These are phyloP conservation scores for Trametes versicolor DNA, from an alignment of 1,284 basidiomycete species.

Conservation along the genomic window DNA sequence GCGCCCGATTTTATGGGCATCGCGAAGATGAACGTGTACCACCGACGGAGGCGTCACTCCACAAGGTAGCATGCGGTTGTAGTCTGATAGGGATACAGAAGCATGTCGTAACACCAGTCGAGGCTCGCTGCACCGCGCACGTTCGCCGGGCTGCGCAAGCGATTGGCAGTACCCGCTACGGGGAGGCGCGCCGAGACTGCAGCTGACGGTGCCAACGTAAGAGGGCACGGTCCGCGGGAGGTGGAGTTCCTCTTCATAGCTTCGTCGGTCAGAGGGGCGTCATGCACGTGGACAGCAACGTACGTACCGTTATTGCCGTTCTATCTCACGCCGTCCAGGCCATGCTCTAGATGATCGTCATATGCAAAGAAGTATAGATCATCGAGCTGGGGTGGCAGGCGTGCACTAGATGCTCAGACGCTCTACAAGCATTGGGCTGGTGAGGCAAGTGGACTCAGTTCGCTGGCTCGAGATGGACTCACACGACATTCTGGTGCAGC, in stretches of 20 bases:
- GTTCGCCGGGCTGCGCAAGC: conserved; percentile 7
- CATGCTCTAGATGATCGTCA: background rate
- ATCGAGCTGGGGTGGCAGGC: too few relatives aligned
- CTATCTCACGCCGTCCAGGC: background rate
- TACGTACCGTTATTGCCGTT: conserved; percentile 10
- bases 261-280: background rate
- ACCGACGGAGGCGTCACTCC: conserved; percentile 3
- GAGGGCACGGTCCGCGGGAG: conserved; percentile 13
- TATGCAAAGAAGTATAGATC: background rate
- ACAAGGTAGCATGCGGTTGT: background rate
- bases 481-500: too few relatives aligned
- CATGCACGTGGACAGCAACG: conserved; percentile 7
- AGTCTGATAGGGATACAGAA: background rate
- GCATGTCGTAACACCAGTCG: background rate
- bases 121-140: conserved; percentile 12
- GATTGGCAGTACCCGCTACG: conserved; percentile 10
- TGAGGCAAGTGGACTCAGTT: too few relatives aligned
- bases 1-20: conserved; percentile 10
- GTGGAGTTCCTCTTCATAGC: background rate
- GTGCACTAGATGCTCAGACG: too few relatives aligned
- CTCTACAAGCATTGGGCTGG: too few relatives aligned
- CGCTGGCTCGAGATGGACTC: too few relatives aligned
- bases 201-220: conserved; percentile 6
- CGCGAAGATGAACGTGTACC: conserved; percentile 12
- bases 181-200: background rate